These are phyloP conservation scores for Parastagonospora avenae DNA, from an alignment of 2,329 filamentous ascomycete genomes.

Conservation along the genomic window DNA sequence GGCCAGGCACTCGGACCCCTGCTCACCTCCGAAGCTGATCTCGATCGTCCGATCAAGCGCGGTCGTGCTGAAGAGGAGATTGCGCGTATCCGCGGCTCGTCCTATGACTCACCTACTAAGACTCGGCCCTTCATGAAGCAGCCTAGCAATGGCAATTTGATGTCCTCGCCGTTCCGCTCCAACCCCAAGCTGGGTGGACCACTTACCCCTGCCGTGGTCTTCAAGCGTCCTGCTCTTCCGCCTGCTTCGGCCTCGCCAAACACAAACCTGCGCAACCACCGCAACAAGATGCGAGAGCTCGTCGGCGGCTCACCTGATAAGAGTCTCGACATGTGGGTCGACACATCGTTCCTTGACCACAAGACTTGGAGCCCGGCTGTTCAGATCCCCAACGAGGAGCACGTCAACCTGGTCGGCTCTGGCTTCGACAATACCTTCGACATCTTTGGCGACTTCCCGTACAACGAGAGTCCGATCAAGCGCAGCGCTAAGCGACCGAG, in stretches of 20 bases:
- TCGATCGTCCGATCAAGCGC: conserved; percentile 81
- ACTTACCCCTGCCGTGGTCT: conserved; percentile 81
- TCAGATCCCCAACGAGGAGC: conserved; percentile 64
- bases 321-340: conserved; percentile 57
- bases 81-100: conserved; percentile 87
- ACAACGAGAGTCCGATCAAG: conserved; percentile 69
- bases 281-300: conserved; percentile 79
- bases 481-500: conserved; percentile 62
- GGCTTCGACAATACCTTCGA: conserved; percentile 62
- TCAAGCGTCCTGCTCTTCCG: conserved; percentile 69
- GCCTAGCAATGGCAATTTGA: conserved; percentile 35
- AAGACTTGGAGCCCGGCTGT: conserved; percentile 68
- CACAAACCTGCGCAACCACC: conserved; percentile 87
- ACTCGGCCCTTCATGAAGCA: conserved; percentile 61
- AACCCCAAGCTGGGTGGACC: conserved; percentile 54
- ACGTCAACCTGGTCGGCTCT: conserved; percentile 56
- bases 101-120: conserved; percentile 88
- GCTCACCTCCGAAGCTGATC: conserved; percentile 74
- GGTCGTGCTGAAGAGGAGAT: conserved; percentile 96
- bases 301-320: conserved; percentile 75
- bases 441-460: conserved; percentile 61
- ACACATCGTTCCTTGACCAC: conserved; percentile 53
- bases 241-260: conserved; percentile 87
- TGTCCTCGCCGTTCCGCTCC: conserved; percentile 50
- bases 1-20: conserved; percentile 68